Percentiles rank a stretch among this genome's conserved stretches.
Evolutionary conservation across 148 eudicot genomes (phyloP).

Genomic region (Fagopyrum esculentum): DNA sequence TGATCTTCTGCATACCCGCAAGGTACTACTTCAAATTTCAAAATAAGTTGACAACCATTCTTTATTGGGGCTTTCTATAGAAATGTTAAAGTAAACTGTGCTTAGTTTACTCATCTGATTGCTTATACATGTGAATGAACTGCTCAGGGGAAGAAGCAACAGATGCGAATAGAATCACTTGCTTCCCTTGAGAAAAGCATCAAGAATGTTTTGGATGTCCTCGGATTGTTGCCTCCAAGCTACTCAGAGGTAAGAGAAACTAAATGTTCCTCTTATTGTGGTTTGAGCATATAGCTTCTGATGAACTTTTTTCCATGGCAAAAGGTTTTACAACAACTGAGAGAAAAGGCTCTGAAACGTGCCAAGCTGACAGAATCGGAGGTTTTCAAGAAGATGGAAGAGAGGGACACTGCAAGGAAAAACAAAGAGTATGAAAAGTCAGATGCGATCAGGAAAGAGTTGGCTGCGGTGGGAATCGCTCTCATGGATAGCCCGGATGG

Average conservation of each 20-base stretch:
- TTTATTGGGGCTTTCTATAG: too few relatives aligned
- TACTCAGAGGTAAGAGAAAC: conserved; percentile 48
- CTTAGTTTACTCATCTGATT: not conserved
- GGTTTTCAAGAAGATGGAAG: conserved; percentile 60
- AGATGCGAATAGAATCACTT: conserved; percentile 69
- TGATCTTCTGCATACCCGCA: conserved; percentile 85
- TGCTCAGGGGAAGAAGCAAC: conserved; percentile 81
- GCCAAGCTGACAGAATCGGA: conserved; percentile 75
- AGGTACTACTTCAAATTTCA: conserved; percentile 41
- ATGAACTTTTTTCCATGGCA: not conserved
- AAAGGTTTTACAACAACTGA: conserved; percentile 63
- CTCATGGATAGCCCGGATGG: conserved; percentile 91
- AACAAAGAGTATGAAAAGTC: conserved; percentile 81
- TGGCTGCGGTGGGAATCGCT: conserved; percentile 76
- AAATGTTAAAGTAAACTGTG: not conserved
- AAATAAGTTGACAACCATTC: too few relatives aligned
- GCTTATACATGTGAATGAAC: not conserved
- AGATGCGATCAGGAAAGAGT: conserved; percentile 70
- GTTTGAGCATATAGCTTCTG: not conserved
- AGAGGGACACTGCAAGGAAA: conserved; percentile 59
- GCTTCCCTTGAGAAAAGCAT: conserved; percentile 58
- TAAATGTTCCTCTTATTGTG: not conserved
- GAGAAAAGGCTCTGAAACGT: conserved; percentile 73
- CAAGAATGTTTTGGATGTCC: conserved; percentile 38
- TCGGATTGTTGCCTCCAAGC: conserved; percentile 79